phyloP scores from a whole-genome alignment of 148 eudicot genomes.

The Nepenthes gracilis region DNA sequence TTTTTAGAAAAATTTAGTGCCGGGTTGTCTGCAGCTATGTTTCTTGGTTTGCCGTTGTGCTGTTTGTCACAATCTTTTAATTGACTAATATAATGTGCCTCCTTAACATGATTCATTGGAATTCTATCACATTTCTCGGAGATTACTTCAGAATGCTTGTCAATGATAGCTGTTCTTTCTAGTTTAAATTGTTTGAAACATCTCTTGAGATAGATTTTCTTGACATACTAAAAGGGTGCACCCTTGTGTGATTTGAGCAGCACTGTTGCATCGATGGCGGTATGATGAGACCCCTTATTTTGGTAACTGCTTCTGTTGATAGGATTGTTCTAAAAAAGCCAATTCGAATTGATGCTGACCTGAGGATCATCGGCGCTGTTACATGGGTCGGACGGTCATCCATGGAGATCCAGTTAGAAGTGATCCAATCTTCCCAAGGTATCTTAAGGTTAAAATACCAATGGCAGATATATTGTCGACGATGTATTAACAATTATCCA shows the following conservation, averaged over 20 bases:
- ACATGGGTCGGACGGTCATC: slow-evolving; percentile 98
- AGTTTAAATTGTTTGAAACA: no score
- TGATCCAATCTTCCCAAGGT: slow-evolving; percentile 60
- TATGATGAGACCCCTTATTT: slow-evolving; percentile 41
- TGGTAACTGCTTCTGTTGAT: slow-evolving; percentile 96
- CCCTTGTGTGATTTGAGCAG: slow-evolving; percentile 17
- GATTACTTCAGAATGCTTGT: no score
- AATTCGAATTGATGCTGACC: slow-evolving; percentile 56
- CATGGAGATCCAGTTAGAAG: slow-evolving; percentile 88
- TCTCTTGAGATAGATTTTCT: no score
- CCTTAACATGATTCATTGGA: no score
- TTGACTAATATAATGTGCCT: no score
- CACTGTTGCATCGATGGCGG: slow-evolving; percentile 53
- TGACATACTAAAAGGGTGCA: neutral
- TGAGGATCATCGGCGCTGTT: slow-evolving; percentile 65
- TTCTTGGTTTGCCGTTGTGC: no score
- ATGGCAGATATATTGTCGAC: neutral
- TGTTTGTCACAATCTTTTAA: no score
- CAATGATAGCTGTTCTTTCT: no score
- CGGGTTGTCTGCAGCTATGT: no score
- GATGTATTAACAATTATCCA: neutral
- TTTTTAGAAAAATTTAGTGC: no score
- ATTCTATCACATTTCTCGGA: no score
- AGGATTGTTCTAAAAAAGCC: slow-evolving; percentile 78
- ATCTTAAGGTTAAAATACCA: slow-evolving; percentile 1